phyloP scores from a whole-genome alignment of 768 basidiomycete genomes.

The Kwoniella botswanensis region DNA sequence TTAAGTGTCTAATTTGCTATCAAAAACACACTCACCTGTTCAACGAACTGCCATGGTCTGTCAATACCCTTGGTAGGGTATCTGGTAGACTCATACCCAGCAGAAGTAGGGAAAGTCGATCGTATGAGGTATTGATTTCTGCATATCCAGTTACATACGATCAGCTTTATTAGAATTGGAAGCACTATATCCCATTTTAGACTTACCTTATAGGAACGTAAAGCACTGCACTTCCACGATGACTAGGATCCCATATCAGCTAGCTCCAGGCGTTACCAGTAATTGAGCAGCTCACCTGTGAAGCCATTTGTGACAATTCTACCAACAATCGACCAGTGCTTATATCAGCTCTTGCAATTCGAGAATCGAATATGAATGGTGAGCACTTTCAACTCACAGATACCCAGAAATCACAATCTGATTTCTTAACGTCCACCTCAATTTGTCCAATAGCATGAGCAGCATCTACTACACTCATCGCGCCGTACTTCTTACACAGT shows the following conservation, averaged over 20 bases:
- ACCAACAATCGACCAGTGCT: not conserved
- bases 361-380: no score
- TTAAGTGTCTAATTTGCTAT: no score
- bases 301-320: slow-evolving; percentile 90
- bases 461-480: slow-evolving; percentile 75
- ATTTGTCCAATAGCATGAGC: slow-evolving; percentile 78
- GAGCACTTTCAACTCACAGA: slow-evolving; percentile 63
- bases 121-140: slow-evolving; percentile 52
- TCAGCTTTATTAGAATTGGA: no score
- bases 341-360: not conserved
- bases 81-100: slow-evolving; percentile 45
- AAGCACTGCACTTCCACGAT: slow-evolving; percentile 71
- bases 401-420: slow-evolving; percentile 76
- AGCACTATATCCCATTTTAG: no score
- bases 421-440: slow-evolving; percentile 65
- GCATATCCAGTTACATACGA: no score
- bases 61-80: slow-evolving; percentile 37
- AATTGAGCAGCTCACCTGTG: slow-evolving; percentile 53
- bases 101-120: slow-evolving; percentile 47
- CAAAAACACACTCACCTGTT: slow-evolving; percentile 33
- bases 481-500: slow-evolving; percentile 69
- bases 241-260: slow-evolving; percentile 26
- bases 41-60: slow-evolving; percentile 37
- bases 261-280: not conserved
- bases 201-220: slow-evolving; percentile 72